Percentiles rank a stretch among this genome's conserved stretches.
phyloP scores from a whole-genome alignment of 768 basidiomycete species.

The Chalciporus pseudorubinellus region DNA sequence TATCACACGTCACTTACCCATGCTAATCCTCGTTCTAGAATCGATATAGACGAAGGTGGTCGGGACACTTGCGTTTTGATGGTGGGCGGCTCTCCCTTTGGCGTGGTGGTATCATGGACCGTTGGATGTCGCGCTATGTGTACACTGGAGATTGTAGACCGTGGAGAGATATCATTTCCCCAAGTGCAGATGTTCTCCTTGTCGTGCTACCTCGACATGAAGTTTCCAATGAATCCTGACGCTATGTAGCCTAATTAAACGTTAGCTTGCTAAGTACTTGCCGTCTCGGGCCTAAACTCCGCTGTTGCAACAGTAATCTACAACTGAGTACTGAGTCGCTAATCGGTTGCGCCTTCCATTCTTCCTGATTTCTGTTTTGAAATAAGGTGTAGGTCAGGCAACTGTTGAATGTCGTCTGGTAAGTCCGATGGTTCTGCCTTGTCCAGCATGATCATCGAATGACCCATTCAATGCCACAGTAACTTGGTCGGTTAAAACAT shows the following conservation, averaged over 20 bases:
- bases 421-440: not conserved
- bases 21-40: constrained; percentile 20
- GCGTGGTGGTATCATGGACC: constrained; percentile 13
- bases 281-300: not conserved
- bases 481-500: constrained; percentile 23
- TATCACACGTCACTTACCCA: not conserved
- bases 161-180: not conserved
- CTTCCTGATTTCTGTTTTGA: not conserved
- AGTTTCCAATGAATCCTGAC: too few species aligned
- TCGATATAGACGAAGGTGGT: constrained; percentile 20
- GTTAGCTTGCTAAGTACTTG: too few species aligned
- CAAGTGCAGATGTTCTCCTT: not conserved
- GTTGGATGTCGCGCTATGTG: constrained; percentile 5
- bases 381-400: not conserved
- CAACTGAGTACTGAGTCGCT: too few species aligned
- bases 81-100: not conserved
- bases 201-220: too few species aligned
- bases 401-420: constrained; percentile 15
- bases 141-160: not conserved
- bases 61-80: not conserved
- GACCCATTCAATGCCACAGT: constrained; percentile 12
- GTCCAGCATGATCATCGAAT: not conserved
- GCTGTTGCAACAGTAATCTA: too few species aligned
- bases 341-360: not conserved
- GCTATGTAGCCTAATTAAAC: too few species aligned